These are phyloP conservation scores for Exophiala aquamarina DNA, from an alignment of 2,329 filamentous ascomycete species.

Conservation along the genomic window DNA sequence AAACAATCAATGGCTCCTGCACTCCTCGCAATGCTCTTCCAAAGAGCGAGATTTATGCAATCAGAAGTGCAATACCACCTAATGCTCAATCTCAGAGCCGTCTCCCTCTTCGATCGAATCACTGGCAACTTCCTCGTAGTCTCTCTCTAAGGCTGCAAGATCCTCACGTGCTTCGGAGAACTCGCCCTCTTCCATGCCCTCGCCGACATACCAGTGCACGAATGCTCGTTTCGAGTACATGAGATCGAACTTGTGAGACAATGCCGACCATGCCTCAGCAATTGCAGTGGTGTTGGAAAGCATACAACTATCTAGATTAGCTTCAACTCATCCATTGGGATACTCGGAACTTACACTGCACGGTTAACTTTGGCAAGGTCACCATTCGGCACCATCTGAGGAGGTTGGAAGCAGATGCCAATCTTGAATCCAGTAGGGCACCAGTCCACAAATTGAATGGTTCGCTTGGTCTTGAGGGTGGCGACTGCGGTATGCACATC, in stretches of 20 bases:
- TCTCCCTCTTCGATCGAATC: constrained; percentile 90
- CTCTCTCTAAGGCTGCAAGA: constrained; percentile 92
- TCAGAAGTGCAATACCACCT: constrained; percentile 39
- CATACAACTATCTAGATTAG: constrained; percentile 71
- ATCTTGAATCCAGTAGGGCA: constrained; percentile 99
- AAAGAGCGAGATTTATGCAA: constrained; percentile 6
- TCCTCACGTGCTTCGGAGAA: constrained; percentile 99
- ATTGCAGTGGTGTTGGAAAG: constrained; percentile 92
- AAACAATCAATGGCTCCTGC: constrained; percentile 14
- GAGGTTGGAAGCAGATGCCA: constrained; percentile 99
- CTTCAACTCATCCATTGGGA: background rate
- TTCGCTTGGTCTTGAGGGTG: constrained; percentile 97
- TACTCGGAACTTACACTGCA: constrained; percentile 72
- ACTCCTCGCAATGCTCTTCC: constrained; percentile 12
- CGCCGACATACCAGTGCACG: constrained; percentile 99
- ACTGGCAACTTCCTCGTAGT: constrained; percentile 97
- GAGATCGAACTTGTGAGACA: constrained; percentile 98
- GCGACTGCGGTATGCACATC: constrained; percentile 91
- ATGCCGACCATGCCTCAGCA: constrained; percentile 93
- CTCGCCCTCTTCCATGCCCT: constrained; percentile 99
- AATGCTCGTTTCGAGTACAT: constrained; percentile 99
- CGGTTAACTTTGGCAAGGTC: constrained; percentile 98
- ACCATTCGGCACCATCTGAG: constrained; percentile 92
- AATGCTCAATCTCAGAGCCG: constrained; percentile 87
- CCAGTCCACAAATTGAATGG: constrained; percentile 99